These are phyloP conservation scores for Botrytis fragariae DNA, from an alignment of 2,329 filamentous ascomycete genomes.

Conservation along the genomic window DNA sequence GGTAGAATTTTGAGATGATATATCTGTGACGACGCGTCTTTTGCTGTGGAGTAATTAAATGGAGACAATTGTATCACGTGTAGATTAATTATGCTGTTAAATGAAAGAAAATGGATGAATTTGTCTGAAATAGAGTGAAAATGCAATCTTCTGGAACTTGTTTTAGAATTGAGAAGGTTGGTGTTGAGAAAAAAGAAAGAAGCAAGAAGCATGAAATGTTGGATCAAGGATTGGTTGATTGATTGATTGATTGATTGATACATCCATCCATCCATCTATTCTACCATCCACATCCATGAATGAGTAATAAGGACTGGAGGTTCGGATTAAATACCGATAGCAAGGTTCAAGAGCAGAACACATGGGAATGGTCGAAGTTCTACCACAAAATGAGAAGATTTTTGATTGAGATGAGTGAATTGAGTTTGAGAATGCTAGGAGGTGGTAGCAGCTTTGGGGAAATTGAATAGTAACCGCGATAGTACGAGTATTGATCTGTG, in stretches of 20 bases:
- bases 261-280: background rate
- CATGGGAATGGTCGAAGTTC: background rate
- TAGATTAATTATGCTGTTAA: background rate
- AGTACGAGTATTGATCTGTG: background rate
- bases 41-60: background rate
- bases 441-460: background rate
- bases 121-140: background rate
- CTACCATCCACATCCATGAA: background rate
- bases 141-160: background rate
- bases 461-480: background rate
- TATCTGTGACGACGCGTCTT: conserved; percentile 19
- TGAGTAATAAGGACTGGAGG: background rate
- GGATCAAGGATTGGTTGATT: background rate
- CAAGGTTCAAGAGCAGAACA: background rate
- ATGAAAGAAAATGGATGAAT: background rate
- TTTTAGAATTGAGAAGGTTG: background rate
- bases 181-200: background rate
- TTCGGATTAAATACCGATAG: background rate
- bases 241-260: background rate
- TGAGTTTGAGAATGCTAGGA: background rate
- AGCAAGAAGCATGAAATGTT: background rate
- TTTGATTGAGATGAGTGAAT: background rate
- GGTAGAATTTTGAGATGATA: conserved; percentile 10
- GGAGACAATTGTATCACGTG: conserved; percentile 8
- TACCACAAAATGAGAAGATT: background rate